Evolutionary conservation across 1,284 basidiomycete genomes (phyloP).

Genomic region (Paramarasmius palmivorus): DNA sequence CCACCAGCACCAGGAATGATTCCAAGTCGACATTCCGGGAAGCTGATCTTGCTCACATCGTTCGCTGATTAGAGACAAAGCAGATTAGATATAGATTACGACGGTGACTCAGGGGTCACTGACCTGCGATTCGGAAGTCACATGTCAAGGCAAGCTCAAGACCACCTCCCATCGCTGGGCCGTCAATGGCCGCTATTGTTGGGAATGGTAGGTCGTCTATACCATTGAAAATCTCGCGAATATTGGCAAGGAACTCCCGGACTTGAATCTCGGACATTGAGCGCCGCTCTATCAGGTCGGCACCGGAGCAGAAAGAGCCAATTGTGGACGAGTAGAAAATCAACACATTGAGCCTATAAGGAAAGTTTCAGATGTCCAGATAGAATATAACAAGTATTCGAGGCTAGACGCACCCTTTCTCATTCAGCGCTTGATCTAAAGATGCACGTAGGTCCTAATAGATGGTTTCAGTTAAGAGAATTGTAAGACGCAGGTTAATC

Average conservation of each 20-base stretch:
- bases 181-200: slow-evolving; percentile 90
- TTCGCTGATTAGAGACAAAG: slow-evolving; percentile 33
- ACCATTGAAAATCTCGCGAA: slow-evolving; percentile 71
- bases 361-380: background rate
- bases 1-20: slow-evolving; percentile 97
- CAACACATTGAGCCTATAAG: slow-evolving; percentile 66
- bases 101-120: slow-evolving; percentile 8
- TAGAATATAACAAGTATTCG: background rate
- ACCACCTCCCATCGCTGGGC: slow-evolving; percentile 90
- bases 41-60: slow-evolving; percentile 75
- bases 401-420: slow-evolving; percentile 5
- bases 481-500: too few species aligned
- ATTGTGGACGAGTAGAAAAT: slow-evolving; percentile 74
- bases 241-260: slow-evolving; percentile 74
- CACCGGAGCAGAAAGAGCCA: slow-evolving; percentile 90
- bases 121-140: slow-evolving; percentile 86
- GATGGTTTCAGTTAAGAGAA: background rate
- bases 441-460: slow-evolving; percentile 6
- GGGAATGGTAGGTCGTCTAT: slow-evolving; percentile 84
- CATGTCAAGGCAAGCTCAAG: slow-evolving; percentile 86
- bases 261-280: slow-evolving; percentile 79
- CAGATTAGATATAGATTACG: background rate
- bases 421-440: slow-evolving; percentile 6
- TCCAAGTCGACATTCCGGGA: slow-evolving; percentile 84
- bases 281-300: slow-evolving; percentile 85